These are phyloP conservation scores for Torulaspora delbrueckii DNA, from an alignment of 805 yeast genomes.

Conservation along the genomic window DNA sequence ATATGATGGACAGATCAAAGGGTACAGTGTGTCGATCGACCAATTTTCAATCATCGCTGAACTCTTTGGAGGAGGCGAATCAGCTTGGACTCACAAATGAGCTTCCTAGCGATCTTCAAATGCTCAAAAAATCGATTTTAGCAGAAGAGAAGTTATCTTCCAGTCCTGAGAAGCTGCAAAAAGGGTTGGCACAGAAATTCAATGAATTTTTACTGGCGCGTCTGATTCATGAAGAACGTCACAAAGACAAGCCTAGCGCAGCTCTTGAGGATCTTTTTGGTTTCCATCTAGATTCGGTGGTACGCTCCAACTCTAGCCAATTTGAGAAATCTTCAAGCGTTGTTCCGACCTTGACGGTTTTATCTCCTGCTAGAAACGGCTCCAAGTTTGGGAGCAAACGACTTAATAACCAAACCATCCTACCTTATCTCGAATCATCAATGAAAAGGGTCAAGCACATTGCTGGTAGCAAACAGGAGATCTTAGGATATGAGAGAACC, in stretches of 20 bases:
- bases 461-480: slow-evolving; percentile 46
- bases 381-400: slow-evolving; percentile 32
- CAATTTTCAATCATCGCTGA: slow-evolving; percentile 61
- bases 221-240: slow-evolving; percentile 28
- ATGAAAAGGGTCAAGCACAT: slow-evolving; percentile 49
- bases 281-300: slow-evolving; percentile 23
- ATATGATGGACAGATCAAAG: slow-evolving; percentile 79
- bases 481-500: slow-evolving; percentile 48
- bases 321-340: slow-evolving; percentile 18
- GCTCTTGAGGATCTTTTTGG: slow-evolving; percentile 33
- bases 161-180: slow-evolving; percentile 12
- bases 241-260: slow-evolving; percentile 20
- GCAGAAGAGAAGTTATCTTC: slow-evolving; percentile 17
- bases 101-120: slow-evolving; percentile 5
- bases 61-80: slow-evolving; percentile 44
- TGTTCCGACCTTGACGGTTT: slow-evolving; percentile 26
- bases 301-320: slow-evolving; percentile 26
- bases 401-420: slow-evolving; percentile 38
- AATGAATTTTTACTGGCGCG: slow-evolving; percentile 26
- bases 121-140: slow-evolving; percentile 1
- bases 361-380: slow-evolving; percentile 29
- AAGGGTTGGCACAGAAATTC: slow-evolving; percentile 25
- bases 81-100: slow-evolving; percentile 49
- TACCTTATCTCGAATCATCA: slow-evolving; percentile 58
- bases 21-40: slow-evolving; percentile 78